phyloP scores from a whole-genome alignment of 371 early-diverging fungal genomes.

The Haplosporangium sp. region DNA sequence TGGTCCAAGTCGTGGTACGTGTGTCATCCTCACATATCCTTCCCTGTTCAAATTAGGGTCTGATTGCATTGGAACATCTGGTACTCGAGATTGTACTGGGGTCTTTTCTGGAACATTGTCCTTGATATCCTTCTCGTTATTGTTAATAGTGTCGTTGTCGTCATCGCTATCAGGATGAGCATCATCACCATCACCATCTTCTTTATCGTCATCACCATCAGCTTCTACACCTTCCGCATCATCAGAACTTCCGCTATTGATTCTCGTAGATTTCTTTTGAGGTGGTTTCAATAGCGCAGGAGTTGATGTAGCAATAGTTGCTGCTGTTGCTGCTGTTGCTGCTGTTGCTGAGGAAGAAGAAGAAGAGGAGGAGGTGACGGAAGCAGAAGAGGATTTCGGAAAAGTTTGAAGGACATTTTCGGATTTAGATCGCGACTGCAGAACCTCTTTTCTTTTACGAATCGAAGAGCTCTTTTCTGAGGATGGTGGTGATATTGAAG shows the following conservation, averaged over 20 bases:
- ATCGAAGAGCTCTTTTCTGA: neutral
- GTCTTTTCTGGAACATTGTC: neutral
- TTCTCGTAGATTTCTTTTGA: neutral
- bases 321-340: neutral
- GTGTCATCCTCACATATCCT: slow-evolving; percentile 50
- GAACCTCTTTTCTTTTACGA: neutral
- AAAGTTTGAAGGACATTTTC: neutral
- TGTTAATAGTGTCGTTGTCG: neutral
- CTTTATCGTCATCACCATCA: neutral
- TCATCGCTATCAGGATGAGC: neutral
- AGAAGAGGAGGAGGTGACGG: too few species aligned
- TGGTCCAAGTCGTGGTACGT: slow-evolving; percentile 45
- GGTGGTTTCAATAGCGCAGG: neutral
- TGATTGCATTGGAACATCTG: slow-evolving; percentile 44
- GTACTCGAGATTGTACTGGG: slow-evolving; percentile 6
- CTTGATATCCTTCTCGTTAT: too few species aligned
- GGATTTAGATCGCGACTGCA: neutral
- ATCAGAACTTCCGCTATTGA: neutral
- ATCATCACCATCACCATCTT: neutral
- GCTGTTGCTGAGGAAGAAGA: neutral
- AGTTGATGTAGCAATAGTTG: neutral
- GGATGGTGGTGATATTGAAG: too few species aligned
- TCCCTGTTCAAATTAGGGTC: slow-evolving; percentile 52
- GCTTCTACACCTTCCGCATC: neutral
- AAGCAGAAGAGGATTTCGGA: neutral